Evolutionary conservation across 495 filamentous ascomycete species (phyloP).

Genomic region (Penicillium macrosclerotiorum): DNA sequence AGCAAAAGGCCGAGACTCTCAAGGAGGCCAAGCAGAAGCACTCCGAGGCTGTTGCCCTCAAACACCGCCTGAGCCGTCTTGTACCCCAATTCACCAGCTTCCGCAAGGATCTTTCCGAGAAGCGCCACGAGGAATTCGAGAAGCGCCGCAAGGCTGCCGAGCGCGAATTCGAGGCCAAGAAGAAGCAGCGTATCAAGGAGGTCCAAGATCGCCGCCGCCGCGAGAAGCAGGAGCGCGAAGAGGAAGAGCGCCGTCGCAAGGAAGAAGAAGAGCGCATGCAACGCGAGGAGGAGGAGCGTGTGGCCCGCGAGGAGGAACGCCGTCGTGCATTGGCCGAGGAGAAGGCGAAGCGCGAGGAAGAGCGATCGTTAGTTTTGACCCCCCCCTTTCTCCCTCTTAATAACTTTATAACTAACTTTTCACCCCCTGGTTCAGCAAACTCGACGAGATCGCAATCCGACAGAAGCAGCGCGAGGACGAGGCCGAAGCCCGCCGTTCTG

Average conservation of each 20-base stretch:
- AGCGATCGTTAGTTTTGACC: slow-evolving; percentile 61
- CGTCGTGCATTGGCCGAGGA: slow-evolving; percentile 60
- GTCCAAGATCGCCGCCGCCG: slow-evolving; percentile 66
- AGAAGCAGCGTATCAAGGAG: slow-evolving; percentile 81
- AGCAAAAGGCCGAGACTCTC: slow-evolving; percentile 69
- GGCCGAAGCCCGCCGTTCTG: slow-evolving; percentile 57
- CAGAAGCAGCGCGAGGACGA: slow-evolving; percentile 71
- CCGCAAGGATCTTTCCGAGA: slow-evolving; percentile 72
- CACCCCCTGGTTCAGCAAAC: slow-evolving; percentile 44
- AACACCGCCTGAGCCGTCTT: slow-evolving; percentile 82
- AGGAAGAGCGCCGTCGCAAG: slow-evolving; percentile 64
- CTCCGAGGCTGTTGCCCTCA: slow-evolving; percentile 84
- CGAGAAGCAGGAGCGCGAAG: slow-evolving; percentile 79
- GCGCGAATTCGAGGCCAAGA: slow-evolving; percentile 84
- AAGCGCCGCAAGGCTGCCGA: slow-evolving; percentile 85
- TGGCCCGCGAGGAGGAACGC: slow-evolving; percentile 68
- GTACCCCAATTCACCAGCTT: slow-evolving; percentile 79
- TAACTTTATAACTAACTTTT: slow-evolving; percentile 15
- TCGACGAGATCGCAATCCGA: slow-evolving; percentile 61
- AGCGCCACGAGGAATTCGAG: slow-evolving; percentile 93
- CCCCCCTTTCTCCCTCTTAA: background rate
- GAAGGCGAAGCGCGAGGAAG: slow-evolving; percentile 80
- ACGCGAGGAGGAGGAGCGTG: slow-evolving; percentile 80
- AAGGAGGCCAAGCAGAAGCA: slow-evolving; percentile 82
- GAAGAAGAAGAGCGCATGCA: slow-evolving; percentile 83